Evolutionary conservation across 2,329 filamentous ascomycete species (phyloP).

Genomic region (Neonectria sp.): DNA sequence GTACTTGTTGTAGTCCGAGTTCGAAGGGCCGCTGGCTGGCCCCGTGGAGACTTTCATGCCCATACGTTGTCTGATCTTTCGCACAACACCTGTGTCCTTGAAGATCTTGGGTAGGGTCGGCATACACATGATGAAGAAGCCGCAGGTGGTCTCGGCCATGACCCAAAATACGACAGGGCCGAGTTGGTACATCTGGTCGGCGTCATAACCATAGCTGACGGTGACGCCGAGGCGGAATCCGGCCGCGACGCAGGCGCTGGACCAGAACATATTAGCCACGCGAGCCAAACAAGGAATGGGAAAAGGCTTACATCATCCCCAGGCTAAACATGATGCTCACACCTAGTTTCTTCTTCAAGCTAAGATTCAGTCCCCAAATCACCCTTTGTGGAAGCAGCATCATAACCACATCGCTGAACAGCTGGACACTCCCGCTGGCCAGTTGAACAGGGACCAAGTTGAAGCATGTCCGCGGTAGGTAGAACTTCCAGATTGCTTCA

Average conservation of each 20-base stretch:
- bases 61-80: constrained; percentile 38
- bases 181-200: constrained; percentile 55
- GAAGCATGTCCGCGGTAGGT: constrained; percentile 25
- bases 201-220: constrained; percentile 47
- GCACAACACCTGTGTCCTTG: constrained; percentile 35
- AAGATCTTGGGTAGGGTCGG: constrained; percentile 56
- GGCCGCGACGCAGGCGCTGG: constrained; percentile 58
- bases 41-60: constrained; percentile 30
- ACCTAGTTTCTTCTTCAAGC: constrained; percentile 31
- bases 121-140: constrained; percentile 59
- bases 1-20: not conserved
- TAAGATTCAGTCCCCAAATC: constrained; percentile 33
- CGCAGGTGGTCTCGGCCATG: constrained; percentile 61
- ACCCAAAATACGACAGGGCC: constrained; percentile 61
- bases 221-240: constrained; percentile 55
- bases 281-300: not conserved
- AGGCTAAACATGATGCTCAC: constrained; percentile 30
- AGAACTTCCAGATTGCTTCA: constrained; percentile 33
- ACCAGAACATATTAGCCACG: not conserved
- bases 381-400: constrained; percentile 28
- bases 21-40: not conserved
- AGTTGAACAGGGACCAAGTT: constrained; percentile 26
- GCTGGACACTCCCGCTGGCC: constrained; percentile 24
- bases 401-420: constrained; percentile 30
- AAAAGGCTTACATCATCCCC: constrained; percentile 26